Conservation (phyloP, 495 filamentous ascomycete genomes). For the Astrothelium macrocarpum region DNA sequence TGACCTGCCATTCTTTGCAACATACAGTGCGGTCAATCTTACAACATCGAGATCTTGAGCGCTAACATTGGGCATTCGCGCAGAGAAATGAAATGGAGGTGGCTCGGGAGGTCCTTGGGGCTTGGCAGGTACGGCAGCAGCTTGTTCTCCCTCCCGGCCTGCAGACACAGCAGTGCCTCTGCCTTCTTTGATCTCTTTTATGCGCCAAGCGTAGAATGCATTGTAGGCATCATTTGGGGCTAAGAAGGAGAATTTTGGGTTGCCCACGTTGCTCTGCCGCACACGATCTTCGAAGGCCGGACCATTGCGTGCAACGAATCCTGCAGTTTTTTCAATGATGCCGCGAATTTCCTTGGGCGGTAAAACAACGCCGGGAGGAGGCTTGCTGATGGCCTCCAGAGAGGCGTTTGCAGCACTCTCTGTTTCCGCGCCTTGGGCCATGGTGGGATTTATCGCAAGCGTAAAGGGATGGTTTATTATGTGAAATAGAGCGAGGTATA, state of each 20-base stretch:
- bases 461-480: too few species aligned
- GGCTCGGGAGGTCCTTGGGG: slow-evolving; percentile 78
- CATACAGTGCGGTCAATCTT: slow-evolving; percentile 77
- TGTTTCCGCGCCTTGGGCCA: background rate
- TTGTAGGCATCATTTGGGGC: slow-evolving; percentile 73
- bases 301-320: slow-evolving; percentile 81
- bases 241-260: slow-evolving; percentile 88
- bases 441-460: background rate
- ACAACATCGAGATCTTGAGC: slow-evolving; percentile 93
- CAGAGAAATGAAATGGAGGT: slow-evolving; percentile 87
- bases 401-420: slow-evolving; percentile 2
- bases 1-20: slow-evolving; percentile 79
- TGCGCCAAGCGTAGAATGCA: slow-evolving; percentile 81
- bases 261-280: slow-evolving; percentile 72
- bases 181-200: slow-evolving; percentile 73
- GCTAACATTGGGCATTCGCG: slow-evolving; percentile 94
- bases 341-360: slow-evolving; percentile 74
- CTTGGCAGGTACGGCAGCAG: slow-evolving; percentile 42
- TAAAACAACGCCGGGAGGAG: slow-evolving; percentile 72
- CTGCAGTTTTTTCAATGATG: slow-evolving; percentile 92
- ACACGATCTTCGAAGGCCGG: slow-evolving; percentile 74
- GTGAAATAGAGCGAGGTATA: too few species aligned
- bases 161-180: slow-evolving; percentile 72
- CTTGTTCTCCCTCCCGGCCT: slow-evolving; percentile 57
- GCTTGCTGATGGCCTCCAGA: slow-evolving; percentile 53